These are phyloP conservation scores for Silene uniflora DNA, from an alignment of 148 eudicot genomes.

Conservation along the genomic window DNA sequence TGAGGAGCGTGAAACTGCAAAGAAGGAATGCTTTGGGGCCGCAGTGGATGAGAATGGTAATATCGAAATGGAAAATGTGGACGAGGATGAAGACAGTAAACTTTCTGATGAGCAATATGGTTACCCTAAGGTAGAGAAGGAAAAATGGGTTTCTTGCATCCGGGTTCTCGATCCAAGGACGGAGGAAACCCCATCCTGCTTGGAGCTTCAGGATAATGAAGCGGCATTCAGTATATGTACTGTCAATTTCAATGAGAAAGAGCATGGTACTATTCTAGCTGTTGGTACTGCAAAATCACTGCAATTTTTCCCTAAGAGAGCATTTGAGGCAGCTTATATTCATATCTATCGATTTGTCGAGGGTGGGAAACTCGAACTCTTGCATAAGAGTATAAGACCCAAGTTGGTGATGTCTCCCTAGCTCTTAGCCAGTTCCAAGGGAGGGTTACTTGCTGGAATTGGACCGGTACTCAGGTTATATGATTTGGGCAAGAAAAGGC, in stretches of 20 bases:
- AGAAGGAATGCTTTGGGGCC: constrained; percentile 80
- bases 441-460: constrained; percentile 84
- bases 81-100: constrained; percentile 72
- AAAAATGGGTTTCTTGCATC: constrained; percentile 95
- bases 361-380: constrained; percentile 85
- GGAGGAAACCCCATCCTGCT: constrained; percentile 66
- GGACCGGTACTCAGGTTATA: constrained; percentile 88
- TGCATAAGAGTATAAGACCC: constrained; percentile 98
- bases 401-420: constrained; percentile 91
- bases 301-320: constrained; percentile 83
- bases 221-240: constrained; percentile 95
- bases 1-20: constrained; percentile 84
- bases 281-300: constrained; percentile 95
- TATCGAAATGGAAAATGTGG: constrained; percentile 77
- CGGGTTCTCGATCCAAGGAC: constrained; percentile 91
- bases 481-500: constrained; percentile 83
- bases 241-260: constrained; percentile 94
- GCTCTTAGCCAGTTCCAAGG: constrained; percentile 95
- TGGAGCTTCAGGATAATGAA: constrained; percentile 98
- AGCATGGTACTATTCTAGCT: constrained; percentile 90
- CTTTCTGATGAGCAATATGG: constrained; percentile 95
- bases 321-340: constrained; percentile 74
- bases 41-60: constrained; percentile 84
- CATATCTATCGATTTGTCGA: constrained; percentile 91
- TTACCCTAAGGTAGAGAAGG: constrained; percentile 87